A percentile compares a stretch with the other conserved stretches of the same genome.
phyloP scores from a whole-genome alignment of 768 basidiomycete species.

The Steccherinum ochraceum region DNA sequence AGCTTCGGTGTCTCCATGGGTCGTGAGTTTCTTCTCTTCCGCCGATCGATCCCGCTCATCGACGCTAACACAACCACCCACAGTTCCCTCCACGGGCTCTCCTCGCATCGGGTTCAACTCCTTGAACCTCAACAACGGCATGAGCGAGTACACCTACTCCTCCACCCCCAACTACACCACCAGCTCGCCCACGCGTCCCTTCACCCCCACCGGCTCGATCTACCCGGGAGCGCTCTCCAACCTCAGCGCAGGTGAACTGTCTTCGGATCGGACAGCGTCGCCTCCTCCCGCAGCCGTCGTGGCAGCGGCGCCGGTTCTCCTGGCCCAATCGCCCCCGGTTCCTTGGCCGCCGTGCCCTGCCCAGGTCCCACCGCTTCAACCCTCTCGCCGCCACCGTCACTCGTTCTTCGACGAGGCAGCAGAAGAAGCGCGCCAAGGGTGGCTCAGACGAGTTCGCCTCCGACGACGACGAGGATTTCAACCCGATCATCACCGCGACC shows the following conservation, averaged over 20 bases:
- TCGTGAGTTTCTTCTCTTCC: conserved; percentile 37
- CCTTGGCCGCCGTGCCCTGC: conserved; percentile 57
- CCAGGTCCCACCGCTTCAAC: conserved; percentile 75
- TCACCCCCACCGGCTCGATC: conserved; percentile 60
- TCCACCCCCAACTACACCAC: conserved; percentile 50
- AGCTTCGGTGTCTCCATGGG: conserved; percentile 55
- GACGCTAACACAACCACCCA: conserved; percentile 1
- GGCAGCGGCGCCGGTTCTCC: conserved; percentile 59
- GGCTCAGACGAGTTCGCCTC: conserved; percentile 55
- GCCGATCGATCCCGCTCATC: conserved; percentile 9
- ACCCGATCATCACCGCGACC: conserved; percentile 39
- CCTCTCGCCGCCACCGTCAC: conserved; percentile 51
- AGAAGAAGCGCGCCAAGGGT: conserved; percentile 36
- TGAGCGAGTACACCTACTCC: conserved; percentile 56
- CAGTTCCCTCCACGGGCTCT: conserved; percentile 49
- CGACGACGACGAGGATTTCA: conserved; percentile 73
- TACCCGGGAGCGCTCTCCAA: conserved; percentile 70
- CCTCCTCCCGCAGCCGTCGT: conserved; percentile 59
- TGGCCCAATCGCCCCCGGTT: conserved; percentile 38
- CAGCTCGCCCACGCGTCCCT: conserved; percentile 50
- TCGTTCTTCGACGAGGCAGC: conserved; percentile 43
- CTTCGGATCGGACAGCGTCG: conserved; percentile 65
- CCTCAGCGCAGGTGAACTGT: conserved; percentile 63
- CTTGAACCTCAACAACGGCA: conserved; percentile 48
- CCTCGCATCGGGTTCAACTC: conserved; percentile 61